Evolutionary conservation across 192 early-diverging fungal species (phyloP).

Genomic region (Podila verticillata): DNA sequence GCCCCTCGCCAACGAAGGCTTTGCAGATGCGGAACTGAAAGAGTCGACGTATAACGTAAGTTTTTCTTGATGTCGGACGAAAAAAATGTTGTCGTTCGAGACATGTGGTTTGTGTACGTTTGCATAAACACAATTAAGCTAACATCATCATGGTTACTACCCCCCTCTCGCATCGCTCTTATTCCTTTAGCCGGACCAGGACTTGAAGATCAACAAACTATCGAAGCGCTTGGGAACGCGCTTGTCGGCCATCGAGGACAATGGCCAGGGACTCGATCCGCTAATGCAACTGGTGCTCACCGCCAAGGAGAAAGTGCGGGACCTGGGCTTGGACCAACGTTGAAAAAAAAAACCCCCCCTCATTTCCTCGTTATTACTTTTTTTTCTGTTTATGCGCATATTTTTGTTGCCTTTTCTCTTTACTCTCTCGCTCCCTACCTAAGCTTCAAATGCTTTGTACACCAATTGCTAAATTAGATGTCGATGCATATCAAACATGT

Average conservation of each 20-base stretch:
- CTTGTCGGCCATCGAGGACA: slow-evolving; percentile 20
- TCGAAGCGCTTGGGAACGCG: slow-evolving; percentile 38
- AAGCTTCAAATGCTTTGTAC: neutral
- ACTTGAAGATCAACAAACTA: slow-evolving; percentile 35
- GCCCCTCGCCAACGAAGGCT: slow-evolving; percentile 12
- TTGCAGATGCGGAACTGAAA: slow-evolving; percentile 12
- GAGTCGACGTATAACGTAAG: slow-evolving; percentile 38
- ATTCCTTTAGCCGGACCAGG: slow-evolving; percentile 38
- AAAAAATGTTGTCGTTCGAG: neutral
- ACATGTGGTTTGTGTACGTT: neutral
- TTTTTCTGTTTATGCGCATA: no score
- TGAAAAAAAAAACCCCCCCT: neutral
- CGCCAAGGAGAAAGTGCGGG: slow-evolving; percentile 23
- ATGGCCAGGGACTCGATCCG: slow-evolving; percentile 31
- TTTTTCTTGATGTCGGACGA: neutral
- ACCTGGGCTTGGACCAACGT: slow-evolving; percentile 5
- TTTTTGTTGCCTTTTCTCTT: neutral
- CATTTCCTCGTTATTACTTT: no score
- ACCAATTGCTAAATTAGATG: no score
- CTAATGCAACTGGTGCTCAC: slow-evolving; percentile 22
- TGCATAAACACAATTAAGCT: neutral
- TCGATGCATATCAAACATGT: no score
- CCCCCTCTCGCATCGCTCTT: neutral
- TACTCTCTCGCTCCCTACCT: neutral
- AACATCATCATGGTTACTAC: neutral